A percentile compares a stretch with the other conserved stretches of the same genome.
phyloP scores from a whole-genome alignment of 768 basidiomycete genomes.

The Fibroporia radiculosa region DNA sequence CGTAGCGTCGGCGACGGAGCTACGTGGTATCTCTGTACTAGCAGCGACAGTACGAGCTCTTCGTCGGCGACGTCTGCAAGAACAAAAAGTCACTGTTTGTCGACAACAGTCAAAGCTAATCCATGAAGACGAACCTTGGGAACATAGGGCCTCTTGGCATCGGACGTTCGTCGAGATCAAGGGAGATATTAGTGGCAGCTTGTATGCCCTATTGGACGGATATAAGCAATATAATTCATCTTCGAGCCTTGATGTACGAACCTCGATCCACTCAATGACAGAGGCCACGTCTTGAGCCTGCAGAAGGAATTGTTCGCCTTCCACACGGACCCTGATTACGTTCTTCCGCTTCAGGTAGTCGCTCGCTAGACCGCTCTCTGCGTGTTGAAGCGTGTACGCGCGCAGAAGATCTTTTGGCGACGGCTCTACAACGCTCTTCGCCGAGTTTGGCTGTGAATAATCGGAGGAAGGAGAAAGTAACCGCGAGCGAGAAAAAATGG shows the following conservation, averaged over 20 bases:
- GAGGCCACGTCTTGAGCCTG: constrained; percentile 78
- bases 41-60: not conserved
- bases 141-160: constrained; percentile 91
- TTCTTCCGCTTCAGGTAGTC: constrained; percentile 93
- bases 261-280: constrained; percentile 97
- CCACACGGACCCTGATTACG: constrained; percentile 84
- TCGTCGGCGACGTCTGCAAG: not conserved
- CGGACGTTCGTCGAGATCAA: constrained; percentile 84
- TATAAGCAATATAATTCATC: too few species aligned
- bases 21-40: too few species aligned
- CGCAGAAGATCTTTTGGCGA: constrained; percentile 49
- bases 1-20: too few species aligned
- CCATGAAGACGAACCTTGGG: constrained; percentile 53
- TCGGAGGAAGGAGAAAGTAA: constrained; percentile 9
- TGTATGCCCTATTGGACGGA: constrained; percentile 80
- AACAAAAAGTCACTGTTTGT: not conserved
- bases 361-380: constrained; percentile 90
- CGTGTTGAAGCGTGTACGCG: constrained; percentile 77
- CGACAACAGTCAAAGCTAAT: not conserved
- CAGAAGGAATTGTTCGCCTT: constrained; percentile 95
- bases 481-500: constrained; percentile 12
- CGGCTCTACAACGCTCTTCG: constrained; percentile 21
- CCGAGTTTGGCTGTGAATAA: constrained; percentile 5
- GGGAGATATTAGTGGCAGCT: constrained; percentile 83
- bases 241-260: too few species aligned